Evolutionary conservation across 2,329 filamentous ascomycete genomes (phyloP).

Genomic region (Clarireedia monteithiana): DNA sequence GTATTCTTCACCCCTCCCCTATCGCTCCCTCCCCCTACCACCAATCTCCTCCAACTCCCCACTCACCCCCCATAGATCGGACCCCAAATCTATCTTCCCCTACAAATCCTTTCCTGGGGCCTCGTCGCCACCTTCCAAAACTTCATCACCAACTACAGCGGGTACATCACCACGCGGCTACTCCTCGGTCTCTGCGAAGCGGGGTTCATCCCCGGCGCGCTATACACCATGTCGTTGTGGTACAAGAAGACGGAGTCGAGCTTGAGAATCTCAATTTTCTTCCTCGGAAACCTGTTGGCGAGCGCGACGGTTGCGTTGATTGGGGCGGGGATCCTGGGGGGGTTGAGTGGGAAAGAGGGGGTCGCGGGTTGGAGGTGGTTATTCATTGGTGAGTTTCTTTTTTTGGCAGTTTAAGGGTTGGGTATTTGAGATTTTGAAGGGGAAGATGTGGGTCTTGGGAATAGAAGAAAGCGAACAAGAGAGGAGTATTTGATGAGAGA

Average conservation of each 20-base stretch:
- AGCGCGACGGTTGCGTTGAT: constrained; percentile 37
- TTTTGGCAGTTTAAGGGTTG: too few relatives aligned
- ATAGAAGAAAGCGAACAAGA: too few relatives aligned
- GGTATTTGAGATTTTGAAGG: too few relatives aligned
- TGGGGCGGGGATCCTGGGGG: constrained; percentile 42
- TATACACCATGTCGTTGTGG: constrained; percentile 47
- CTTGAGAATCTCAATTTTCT: constrained; percentile 40
- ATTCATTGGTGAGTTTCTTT: not conserved
- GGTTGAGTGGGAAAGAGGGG: constrained; percentile 37
- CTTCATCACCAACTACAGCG: constrained; percentile 37
- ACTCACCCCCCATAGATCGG: not conserved
- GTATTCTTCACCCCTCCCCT: not conserved
- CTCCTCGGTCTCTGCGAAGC: constrained; percentile 43
- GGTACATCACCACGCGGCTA: constrained; percentile 41
- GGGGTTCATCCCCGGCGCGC: constrained; percentile 44
- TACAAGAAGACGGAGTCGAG: constrained; percentile 36
- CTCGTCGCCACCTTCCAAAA: constrained; percentile 38
- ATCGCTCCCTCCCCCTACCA: too few relatives aligned
- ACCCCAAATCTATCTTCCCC: not conserved
- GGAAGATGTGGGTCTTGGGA: too few relatives aligned
- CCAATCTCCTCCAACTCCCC: not conserved
- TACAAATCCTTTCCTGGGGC: not conserved
- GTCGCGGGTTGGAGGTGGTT: constrained; percentile 44
- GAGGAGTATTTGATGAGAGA: not conserved
- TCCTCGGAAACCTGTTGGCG: constrained; percentile 41